These are phyloP conservation scores for Glarea lozoyensis DNA, from an alignment of 495 filamentous ascomycete genomes.

Conservation along the genomic window DNA sequence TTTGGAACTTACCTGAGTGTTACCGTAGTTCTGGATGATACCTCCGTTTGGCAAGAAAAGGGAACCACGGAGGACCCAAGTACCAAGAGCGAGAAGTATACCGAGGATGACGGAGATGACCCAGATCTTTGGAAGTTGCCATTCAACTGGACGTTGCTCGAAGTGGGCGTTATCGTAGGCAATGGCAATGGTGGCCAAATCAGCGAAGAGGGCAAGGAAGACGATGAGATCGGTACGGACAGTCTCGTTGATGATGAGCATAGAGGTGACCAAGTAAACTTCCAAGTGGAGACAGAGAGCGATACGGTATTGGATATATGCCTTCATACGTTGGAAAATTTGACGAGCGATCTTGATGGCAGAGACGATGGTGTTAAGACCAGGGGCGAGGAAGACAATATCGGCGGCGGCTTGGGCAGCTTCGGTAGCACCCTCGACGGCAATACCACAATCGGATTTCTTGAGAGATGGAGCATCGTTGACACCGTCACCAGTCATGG, in stretches of 20 bases:
- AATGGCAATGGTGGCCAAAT: slow-evolving; percentile 68
- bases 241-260: slow-evolving; percentile 70
- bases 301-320: slow-evolving; percentile 75
- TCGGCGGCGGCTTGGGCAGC: slow-evolving; percentile 70
- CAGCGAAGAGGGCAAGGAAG: slow-evolving; percentile 70
- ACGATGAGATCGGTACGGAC: slow-evolving; percentile 59
- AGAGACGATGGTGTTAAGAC: slow-evolving; percentile 67
- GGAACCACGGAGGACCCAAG: slow-evolving; percentile 61
- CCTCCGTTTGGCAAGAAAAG: slow-evolving; percentile 59
- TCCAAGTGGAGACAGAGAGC: slow-evolving; percentile 68
- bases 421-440: slow-evolving; percentile 69
- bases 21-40: slow-evolving; percentile 65
- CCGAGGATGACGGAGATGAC: slow-evolving; percentile 63
- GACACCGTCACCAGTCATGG: slow-evolving; percentile 70
- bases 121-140: slow-evolving; percentile 74
- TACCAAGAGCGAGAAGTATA: slow-evolving; percentile 53
- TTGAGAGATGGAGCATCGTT: slow-evolving; percentile 66
- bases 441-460: slow-evolving; percentile 71
- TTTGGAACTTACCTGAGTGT: too few species aligned
- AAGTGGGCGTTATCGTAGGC: slow-evolving; percentile 73
- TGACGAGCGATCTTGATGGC: slow-evolving; percentile 72
- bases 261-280: slow-evolving; percentile 69
- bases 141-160: slow-evolving; percentile 63
- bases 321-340: slow-evolving; percentile 80
- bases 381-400: slow-evolving; percentile 72